These are phyloP conservation scores for Geotrichum phurueaensis DNA, from an alignment of 1,139 yeast species.

Conservation along the genomic window DNA sequence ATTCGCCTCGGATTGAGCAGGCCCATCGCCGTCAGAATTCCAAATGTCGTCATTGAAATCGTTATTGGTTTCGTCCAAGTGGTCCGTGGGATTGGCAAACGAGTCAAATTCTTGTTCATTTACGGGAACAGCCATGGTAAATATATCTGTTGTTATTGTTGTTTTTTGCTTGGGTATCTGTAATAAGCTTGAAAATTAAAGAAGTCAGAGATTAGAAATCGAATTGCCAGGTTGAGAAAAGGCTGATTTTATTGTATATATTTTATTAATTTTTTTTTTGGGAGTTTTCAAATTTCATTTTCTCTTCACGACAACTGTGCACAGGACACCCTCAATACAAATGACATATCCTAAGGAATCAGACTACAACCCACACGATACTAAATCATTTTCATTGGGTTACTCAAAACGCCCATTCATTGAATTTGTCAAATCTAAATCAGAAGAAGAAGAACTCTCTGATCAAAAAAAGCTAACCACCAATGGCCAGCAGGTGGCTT, in stretches of 20 bases:
- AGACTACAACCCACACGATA: conserved; percentile 1
- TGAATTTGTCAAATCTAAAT: conserved; percentile 9
- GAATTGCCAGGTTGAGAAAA: background rate
- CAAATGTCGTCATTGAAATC: conserved; percentile 18
- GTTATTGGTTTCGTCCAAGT: background rate
- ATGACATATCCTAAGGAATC: background rate
- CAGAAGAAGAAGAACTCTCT: background rate
- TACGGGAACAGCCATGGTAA: background rate
- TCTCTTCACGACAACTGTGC: background rate
- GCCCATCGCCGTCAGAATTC: conserved; percentile 17
- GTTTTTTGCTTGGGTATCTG: background rate
- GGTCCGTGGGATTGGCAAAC: background rate
- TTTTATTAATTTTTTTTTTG: background rate
- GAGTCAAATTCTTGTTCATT: conserved; percentile 4
- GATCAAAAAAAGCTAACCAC: background rate
- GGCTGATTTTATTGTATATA: too few species aligned
- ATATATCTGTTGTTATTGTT: background rate
- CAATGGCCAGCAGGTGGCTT: conserved; percentile 1
- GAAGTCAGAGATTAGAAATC: background rate
- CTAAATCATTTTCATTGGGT: conserved; percentile 9
- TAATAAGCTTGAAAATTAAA: background rate
- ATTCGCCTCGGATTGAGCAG: background rate
- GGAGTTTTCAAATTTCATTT: background rate
- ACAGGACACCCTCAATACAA: background rate
- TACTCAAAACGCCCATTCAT: conserved; percentile 9